A percentile compares a stretch with the other conserved stretches of the same genome.
These are phyloP conservation scores for Clarireedia hainanense DNA, from an alignment of 2,329 filamentous ascomycete species.

Conservation along the genomic window DNA sequence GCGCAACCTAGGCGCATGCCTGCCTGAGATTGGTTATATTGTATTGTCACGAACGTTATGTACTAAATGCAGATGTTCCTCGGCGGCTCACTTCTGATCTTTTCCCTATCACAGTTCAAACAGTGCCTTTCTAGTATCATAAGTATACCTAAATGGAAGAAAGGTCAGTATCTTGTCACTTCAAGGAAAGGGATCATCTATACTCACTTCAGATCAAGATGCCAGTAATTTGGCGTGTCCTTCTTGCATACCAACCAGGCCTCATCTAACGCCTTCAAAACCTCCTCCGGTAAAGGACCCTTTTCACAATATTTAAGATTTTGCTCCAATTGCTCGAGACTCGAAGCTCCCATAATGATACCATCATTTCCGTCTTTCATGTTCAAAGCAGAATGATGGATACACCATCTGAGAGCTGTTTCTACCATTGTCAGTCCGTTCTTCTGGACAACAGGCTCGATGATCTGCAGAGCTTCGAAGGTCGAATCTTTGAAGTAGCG, in stretches of 20 bases:
- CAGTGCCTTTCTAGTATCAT: constrained; percentile 22
- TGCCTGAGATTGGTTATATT: no score
- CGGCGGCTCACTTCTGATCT: background rate
- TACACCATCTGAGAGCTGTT: constrained; percentile 50
- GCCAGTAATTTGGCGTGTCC: constrained; percentile 30
- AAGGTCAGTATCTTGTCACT: background rate
- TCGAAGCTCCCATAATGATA: constrained; percentile 36
- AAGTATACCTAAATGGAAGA: constrained; percentile 13
- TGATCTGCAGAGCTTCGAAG: constrained; percentile 51
- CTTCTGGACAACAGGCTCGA: constrained; percentile 53
- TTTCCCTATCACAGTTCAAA: constrained; percentile 10
- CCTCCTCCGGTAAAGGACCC: constrained; percentile 56
- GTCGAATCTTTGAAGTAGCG: constrained; percentile 57
- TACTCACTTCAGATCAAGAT: constrained; percentile 25
- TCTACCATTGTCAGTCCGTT: constrained; percentile 52
- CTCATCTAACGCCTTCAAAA: constrained; percentile 54
- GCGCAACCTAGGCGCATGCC: no score
- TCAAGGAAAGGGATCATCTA: background rate
- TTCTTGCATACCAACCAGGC: constrained; percentile 54
- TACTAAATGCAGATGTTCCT: background rate
- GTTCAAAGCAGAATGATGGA: constrained; percentile 51
- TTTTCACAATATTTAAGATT: constrained; percentile 36
- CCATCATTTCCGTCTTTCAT: constrained; percentile 37
- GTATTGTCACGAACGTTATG: background rate
- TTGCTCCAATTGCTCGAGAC: constrained; percentile 32